Conservation (phyloP, 495 filamentous ascomycete genomes). For the Aspergillus olivimuriae region DNA sequence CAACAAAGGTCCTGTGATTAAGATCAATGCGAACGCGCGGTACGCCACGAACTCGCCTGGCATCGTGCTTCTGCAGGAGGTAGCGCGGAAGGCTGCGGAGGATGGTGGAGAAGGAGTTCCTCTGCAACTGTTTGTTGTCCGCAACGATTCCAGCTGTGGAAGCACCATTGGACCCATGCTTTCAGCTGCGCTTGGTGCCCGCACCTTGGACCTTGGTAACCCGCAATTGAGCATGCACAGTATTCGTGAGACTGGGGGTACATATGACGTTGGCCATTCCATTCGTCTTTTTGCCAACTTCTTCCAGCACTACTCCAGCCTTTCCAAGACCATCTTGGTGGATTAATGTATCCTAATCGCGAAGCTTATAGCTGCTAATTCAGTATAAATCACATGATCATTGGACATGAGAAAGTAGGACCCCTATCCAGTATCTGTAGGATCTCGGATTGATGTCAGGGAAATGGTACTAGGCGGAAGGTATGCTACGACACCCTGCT, state of each 20-base stretch:
- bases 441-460: too few species aligned
- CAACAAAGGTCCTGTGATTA: conserved; percentile 94
- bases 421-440: too few species aligned
- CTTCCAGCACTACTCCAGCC: conserved; percentile 70
- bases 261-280: conserved; percentile 80
- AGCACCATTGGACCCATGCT: conserved; percentile 97
- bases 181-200: conserved; percentile 71
- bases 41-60: conserved; percentile 96
- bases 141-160: conserved; percentile 90
- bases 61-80: conserved; percentile 86
- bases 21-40: conserved; percentile 94
- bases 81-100: conserved; percentile 56
- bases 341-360: too few species aligned
- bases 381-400: too few species aligned
- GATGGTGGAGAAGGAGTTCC: conserved; percentile 57
- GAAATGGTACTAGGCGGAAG: too few species aligned
- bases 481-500: too few species aligned
- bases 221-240: conserved; percentile 97
- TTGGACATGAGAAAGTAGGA: too few species aligned
- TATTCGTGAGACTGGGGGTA: conserved; percentile 86
- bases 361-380: too few species aligned
- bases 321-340: conserved; percentile 76
- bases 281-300: conserved; percentile 85
- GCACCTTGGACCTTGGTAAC: conserved; percentile 91
- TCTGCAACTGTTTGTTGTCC: conserved; percentile 90